A percentile compares a stretch with the other conserved stretches of the same genome.
Conservation (phyloP, 371 early-diverging fungal species). For the Mucor ambiguus region DNA sequence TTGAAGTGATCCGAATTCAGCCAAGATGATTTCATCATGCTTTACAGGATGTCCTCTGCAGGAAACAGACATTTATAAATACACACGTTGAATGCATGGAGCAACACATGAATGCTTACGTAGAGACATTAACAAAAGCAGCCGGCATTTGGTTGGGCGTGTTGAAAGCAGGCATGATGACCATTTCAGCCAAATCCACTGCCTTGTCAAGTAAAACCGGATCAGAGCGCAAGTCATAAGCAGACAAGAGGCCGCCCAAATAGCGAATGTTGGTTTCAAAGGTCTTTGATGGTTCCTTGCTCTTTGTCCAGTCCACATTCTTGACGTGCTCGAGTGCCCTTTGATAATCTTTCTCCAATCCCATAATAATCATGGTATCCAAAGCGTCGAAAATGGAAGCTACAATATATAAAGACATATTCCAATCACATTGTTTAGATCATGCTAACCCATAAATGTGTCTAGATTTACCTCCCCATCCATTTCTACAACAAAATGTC, state of each 20-base stretch:
- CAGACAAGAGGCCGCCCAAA: constrained; percentile 72
- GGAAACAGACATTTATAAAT: constrained; percentile 7
- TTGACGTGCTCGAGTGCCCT: constrained; percentile 65
- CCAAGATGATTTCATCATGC: constrained; percentile 58
- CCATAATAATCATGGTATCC: constrained; percentile 87
- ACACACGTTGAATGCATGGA: constrained; percentile 19
- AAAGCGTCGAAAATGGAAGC: constrained; percentile 84
- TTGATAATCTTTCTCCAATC: constrained; percentile 70
- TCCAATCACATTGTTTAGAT: constrained; percentile 36
- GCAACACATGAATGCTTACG: constrained; percentile 18
- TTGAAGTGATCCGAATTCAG: constrained; percentile 88
- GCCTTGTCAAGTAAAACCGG: constrained; percentile 52
- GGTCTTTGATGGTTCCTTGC: constrained; percentile 39
- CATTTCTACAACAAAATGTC: constrained; percentile 32
- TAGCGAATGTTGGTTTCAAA: constrained; percentile 84
- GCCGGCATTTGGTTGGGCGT: constrained; percentile 78
- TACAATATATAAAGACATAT: constrained; percentile 40
- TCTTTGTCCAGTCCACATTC: constrained; percentile 38
- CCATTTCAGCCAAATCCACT: constrained; percentile 30
- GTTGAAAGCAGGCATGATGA: constrained; percentile 46
- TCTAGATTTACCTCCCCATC: constrained; percentile 57
- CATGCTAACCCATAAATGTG: constrained; percentile 28
- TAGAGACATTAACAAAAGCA: constrained; percentile 63
- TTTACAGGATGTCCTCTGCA: constrained; percentile 21
- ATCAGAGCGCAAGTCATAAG: constrained; percentile 66